These are phyloP conservation scores for Aspergillus steynii DNA, from an alignment of 495 filamentous ascomycete species.

Conservation along the genomic window DNA sequence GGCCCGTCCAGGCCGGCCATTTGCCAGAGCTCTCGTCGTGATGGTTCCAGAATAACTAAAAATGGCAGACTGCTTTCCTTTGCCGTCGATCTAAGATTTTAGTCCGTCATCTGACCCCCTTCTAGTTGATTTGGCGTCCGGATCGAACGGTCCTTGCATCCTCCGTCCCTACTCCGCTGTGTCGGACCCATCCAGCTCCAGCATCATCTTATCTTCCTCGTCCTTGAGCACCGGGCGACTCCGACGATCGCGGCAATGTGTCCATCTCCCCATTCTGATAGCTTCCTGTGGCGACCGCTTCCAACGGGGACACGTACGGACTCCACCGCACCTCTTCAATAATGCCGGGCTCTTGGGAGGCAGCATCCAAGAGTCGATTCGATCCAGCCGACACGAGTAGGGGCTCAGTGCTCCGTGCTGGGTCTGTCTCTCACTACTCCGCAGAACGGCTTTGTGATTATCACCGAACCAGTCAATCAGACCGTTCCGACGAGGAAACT, in stretches of 20 bases:
- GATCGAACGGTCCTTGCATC: neutral
- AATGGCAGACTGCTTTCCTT: neutral
- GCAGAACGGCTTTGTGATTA: neutral
- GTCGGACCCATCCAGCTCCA: neutral
- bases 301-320: neutral
- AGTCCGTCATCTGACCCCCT: neutral
- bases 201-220: neutral
- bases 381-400: neutral
- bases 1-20: too few relatives aligned
- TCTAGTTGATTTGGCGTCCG: too few relatives aligned
- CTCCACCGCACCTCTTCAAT: too few relatives aligned
- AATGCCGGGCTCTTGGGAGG: neutral
- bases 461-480: neutral
- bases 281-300: neutral
- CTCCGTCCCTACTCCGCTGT: neutral
- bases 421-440: neutral
- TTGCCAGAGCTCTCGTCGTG: too few relatives aligned
- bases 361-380: too few relatives aligned
- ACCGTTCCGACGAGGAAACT: neutral
- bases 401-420: neutral
- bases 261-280: neutral
- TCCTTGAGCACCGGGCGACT: neutral
- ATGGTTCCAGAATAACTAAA: neutral
- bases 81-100: neutral
- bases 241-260: too few relatives aligned